phyloP scores from a whole-genome alignment of 2,329 filamentous ascomycete species.

The Fonsecaea nubica region DNA sequence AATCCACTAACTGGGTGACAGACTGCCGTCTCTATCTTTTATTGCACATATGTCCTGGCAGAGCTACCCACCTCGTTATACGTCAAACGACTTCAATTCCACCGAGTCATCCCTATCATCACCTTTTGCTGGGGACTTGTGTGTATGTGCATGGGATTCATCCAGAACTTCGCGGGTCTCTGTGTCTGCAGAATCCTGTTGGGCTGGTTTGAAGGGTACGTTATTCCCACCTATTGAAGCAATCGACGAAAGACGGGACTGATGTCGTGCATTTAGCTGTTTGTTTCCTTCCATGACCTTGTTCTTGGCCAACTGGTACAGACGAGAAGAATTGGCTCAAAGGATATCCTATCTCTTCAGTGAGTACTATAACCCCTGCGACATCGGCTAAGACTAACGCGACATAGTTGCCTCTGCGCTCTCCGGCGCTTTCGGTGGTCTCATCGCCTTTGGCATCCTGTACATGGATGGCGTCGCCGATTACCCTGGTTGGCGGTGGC shows the following conservation, averaged over 20 bases:
- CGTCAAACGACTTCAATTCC: constrained; percentile 57
- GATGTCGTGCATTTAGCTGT: constrained; percentile 30
- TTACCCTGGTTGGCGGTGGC: constrained; percentile 45
- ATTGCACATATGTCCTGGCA: constrained; percentile 59
- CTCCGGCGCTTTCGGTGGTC: constrained; percentile 37
- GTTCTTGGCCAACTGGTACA: constrained; percentile 52
- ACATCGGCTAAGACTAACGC: constrained; percentile 11
- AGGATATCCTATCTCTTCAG: constrained; percentile 52
- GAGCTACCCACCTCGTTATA: constrained; percentile 57
- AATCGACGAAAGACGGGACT: background rate
- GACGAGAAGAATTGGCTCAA: constrained; percentile 50
- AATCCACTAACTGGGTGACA: constrained; percentile 1
- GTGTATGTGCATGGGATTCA: constrained; percentile 57
- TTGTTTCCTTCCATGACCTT: constrained; percentile 51
- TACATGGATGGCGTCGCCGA: constrained; percentile 59
- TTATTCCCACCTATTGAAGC: background rate
- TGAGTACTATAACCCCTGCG: constrained; percentile 4
- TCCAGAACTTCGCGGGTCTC: constrained; percentile 49
- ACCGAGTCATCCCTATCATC: constrained; percentile 49
- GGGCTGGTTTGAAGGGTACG: constrained; percentile 47
- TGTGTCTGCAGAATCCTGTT: constrained; percentile 52
- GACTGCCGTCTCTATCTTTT: constrained; percentile 59
- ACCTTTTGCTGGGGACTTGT: constrained; percentile 58
- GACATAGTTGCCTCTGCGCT: constrained; percentile 32
- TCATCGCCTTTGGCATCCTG: constrained; percentile 38